These are phyloP conservation scores for Arachnomyces sp. DNA, from an alignment of 2,329 filamentous ascomycete species.

Conservation along the genomic window DNA sequence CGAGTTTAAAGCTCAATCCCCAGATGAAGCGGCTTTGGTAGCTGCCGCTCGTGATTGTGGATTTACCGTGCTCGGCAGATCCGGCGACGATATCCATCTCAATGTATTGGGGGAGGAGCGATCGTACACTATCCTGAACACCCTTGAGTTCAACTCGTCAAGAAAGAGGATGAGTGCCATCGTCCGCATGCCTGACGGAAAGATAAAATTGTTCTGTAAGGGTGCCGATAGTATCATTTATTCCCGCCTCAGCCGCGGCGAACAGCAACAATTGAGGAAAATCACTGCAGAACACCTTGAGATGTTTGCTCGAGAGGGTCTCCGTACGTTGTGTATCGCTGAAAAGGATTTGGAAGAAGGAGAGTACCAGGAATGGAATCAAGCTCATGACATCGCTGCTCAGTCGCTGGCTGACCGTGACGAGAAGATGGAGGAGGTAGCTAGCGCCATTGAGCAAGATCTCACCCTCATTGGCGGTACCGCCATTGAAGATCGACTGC, in stretches of 20 bases:
- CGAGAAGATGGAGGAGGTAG: slow-evolving; percentile 82
- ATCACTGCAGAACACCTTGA: slow-evolving; percentile 89
- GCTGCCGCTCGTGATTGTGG: slow-evolving; percentile 91
- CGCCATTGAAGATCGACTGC: slow-evolving; percentile 91
- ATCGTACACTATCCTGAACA: slow-evolving; percentile 82
- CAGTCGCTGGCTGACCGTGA: slow-evolving; percentile 78
- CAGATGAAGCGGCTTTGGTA: slow-evolving; percentile 90
- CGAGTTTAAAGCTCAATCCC: slow-evolving; percentile 93
- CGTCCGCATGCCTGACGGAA: slow-evolving; percentile 83
- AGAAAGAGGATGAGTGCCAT: slow-evolving; percentile 98
- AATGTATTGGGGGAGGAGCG: slow-evolving; percentile 81
- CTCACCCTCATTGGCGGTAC: slow-evolving; percentile 84
- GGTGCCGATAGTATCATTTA: slow-evolving; percentile 97
- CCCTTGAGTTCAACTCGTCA: slow-evolving; percentile 93
- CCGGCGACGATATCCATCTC: slow-evolving; percentile 70
- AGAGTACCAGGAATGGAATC: slow-evolving; percentile 78
- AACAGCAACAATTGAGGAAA: slow-evolving; percentile 75
- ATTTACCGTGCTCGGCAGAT: slow-evolving; percentile 79
- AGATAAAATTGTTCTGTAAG: slow-evolving; percentile 90
- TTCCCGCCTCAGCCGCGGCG: slow-evolving; percentile 72
- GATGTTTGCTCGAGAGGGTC: slow-evolving; percentile 90
- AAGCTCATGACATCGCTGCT: slow-evolving; percentile 78
- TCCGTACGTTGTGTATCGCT: slow-evolving; percentile 90
- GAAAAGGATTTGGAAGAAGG: slow-evolving; percentile 70
- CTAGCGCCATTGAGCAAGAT: slow-evolving; percentile 84